phyloP scores from a whole-genome alignment of 2,329 filamentous ascomycete genomes.

The Chrysosporium queenslandicum region DNA sequence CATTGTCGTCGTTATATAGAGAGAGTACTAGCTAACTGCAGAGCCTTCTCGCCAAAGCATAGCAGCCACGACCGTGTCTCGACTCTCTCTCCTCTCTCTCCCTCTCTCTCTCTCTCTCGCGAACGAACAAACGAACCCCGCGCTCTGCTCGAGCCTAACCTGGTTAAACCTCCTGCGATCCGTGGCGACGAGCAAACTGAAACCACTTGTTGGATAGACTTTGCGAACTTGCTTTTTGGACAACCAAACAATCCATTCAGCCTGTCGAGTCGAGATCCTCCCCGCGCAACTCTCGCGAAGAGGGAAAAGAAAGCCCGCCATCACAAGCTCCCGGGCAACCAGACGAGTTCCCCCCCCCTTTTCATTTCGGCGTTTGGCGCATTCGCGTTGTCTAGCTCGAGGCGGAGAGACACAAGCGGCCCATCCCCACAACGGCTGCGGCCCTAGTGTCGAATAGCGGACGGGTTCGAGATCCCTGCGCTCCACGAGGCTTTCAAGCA shows the following conservation, averaged over 20 bases:
- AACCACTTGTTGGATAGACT: background rate
- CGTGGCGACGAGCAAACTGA: background rate
- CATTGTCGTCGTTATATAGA: background rate
- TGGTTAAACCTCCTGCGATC: background rate
- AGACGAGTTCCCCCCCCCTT: no score
- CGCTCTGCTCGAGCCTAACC: background rate
- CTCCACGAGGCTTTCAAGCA: conserved; percentile 3
- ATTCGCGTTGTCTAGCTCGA: background rate
- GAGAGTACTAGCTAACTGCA: background rate
- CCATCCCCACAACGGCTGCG: background rate
- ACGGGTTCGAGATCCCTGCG: background rate
- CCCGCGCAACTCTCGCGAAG: no score
- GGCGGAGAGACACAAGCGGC: background rate
- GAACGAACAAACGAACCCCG: no score
- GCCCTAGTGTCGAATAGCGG: background rate
- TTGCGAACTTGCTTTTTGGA: background rate
- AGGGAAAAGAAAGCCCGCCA: no score
- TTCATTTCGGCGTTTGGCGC: background rate
- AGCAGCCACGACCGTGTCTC: background rate
- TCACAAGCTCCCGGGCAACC: no score
- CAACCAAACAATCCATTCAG: no score
- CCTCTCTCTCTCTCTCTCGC: no score
- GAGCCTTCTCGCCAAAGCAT: background rate
- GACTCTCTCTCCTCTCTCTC: no score
- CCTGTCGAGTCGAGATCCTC: no score